These are phyloP conservation scores for Ascochyta koolunga DNA, from an alignment of 2,329 filamentous ascomycete genomes.

Conservation along the genomic window DNA sequence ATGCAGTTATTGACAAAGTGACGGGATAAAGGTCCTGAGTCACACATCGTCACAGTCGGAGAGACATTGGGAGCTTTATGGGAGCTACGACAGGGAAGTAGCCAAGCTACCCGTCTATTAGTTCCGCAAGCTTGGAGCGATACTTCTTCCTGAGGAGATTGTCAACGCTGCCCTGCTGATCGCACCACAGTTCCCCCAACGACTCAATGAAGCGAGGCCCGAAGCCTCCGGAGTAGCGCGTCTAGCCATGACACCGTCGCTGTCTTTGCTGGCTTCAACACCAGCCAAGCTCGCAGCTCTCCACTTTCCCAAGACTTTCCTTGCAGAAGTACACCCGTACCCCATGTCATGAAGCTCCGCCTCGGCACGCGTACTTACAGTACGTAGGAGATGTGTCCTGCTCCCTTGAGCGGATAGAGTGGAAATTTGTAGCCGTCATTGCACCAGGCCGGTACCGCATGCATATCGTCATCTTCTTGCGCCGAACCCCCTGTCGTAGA, in stretches of 20 bases:
- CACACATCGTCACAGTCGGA: constrained; percentile 20
- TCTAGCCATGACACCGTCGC: constrained; percentile 3
- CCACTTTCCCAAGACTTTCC: constrained; percentile 12
- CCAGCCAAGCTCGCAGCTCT: constrained; percentile 8
- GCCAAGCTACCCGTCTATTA: constrained; percentile 23
- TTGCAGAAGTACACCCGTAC: constrained; percentile 12
- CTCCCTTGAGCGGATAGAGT: constrained; percentile 17
- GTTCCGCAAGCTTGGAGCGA: constrained; percentile 19
- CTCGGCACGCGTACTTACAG: constrained; percentile 2
- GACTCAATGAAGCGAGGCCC: constrained; percentile 24
- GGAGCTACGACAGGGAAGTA: constrained; percentile 15
- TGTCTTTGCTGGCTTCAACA: constrained; percentile 9
- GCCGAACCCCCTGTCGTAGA: constrained; percentile 26
- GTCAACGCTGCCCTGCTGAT: constrained; percentile 29
- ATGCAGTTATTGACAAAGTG: constrained; percentile 18
- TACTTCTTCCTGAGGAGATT: constrained; percentile 22
- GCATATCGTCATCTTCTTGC: constrained; percentile 39
- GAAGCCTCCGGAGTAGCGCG: constrained; percentile 21
- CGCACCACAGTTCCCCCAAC: constrained; percentile 22
- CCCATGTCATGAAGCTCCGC: constrained; percentile 2
- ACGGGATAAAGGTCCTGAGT: constrained; percentile 19
- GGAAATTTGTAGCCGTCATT: constrained; percentile 13
- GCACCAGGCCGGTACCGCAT: background rate
- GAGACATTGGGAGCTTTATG: constrained; percentile 26
- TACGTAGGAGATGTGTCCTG: constrained; percentile 12